A percentile compares a stretch with the other conserved stretches of the same genome.
Evolutionary conservation across 148 eudicot species (phyloP).

Genomic region (Rhododendron vialii): DNA sequence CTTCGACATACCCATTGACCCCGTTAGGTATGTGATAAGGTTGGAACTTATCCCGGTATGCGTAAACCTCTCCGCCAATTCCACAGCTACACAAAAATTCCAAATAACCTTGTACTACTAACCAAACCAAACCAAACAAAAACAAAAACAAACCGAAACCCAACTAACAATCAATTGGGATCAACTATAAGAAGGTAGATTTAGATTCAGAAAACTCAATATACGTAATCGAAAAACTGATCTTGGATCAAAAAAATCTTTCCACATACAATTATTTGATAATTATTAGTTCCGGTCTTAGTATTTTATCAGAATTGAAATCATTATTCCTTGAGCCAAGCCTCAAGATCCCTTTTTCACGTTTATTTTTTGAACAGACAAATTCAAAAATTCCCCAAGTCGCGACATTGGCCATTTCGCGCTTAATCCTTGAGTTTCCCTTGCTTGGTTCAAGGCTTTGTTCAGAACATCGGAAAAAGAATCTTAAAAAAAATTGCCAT

Average conservation of each 20-base stretch:
- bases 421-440: background rate
- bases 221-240: too few species aligned
- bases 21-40: constrained; percentile 32
- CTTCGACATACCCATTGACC: constrained; percentile 38
- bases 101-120: background rate
- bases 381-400: background rate
- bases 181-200: background rate
- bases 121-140: background rate
- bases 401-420: background rate
- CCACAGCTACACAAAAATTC: constrained; percentile 34
- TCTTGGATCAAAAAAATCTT: too few species aligned
- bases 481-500: background rate
- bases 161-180: background rate
- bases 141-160: background rate
- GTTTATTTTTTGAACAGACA: background rate
- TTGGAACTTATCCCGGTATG: constrained; percentile 49
- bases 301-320: background rate
- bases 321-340: background rate
- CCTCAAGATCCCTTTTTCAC: background rate
- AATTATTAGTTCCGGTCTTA: background rate
- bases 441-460: background rate
- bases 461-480: background rate
- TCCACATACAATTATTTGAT: background rate
- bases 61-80: constrained; percentile 57
- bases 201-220: background rate